These are phyloP conservation scores for Colletotrichum lindemuthianum DNA, from an alignment of 2,329 filamentous ascomycete genomes.

Conservation along the genomic window DNA sequence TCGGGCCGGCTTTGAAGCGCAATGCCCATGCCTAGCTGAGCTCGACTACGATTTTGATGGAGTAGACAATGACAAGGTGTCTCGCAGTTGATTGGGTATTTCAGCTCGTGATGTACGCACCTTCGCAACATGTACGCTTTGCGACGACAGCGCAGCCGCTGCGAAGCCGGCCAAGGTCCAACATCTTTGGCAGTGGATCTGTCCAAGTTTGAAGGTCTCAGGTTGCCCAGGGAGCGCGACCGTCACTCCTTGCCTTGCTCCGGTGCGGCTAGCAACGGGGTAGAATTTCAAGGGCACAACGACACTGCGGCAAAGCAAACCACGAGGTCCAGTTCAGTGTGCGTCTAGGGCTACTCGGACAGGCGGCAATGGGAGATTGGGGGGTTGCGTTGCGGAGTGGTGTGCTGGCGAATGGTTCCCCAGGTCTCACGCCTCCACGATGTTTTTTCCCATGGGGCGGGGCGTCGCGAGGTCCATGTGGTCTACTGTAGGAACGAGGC, in stretches of 20 bases:
- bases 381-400: background rate
- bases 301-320: background rate
- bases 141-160: no score
- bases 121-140: no score
- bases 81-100: no score
- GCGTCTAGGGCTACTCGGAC: background rate
- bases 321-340: constrained; percentile 20
- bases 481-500: constrained; percentile 1
- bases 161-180: no score
- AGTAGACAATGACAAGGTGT: no score
- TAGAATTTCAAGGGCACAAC: background rate
- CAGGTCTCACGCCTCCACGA: constrained; percentile 28
- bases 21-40: background rate
- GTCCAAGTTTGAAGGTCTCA: no score
- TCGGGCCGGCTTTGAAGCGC: constrained; percentile 1
- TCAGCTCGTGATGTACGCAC: no score
- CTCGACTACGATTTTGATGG: no score
- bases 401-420: background rate
- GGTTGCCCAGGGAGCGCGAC: no score
- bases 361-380: background rate
- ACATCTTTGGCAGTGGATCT: no score
- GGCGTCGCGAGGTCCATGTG: constrained; percentile 13
- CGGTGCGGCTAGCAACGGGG: background rate
- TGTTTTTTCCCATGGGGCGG: background rate
- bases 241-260: no score